Conservation (phyloP, 257 asterid species). For the Ocimum tenuiflorum region DNA sequence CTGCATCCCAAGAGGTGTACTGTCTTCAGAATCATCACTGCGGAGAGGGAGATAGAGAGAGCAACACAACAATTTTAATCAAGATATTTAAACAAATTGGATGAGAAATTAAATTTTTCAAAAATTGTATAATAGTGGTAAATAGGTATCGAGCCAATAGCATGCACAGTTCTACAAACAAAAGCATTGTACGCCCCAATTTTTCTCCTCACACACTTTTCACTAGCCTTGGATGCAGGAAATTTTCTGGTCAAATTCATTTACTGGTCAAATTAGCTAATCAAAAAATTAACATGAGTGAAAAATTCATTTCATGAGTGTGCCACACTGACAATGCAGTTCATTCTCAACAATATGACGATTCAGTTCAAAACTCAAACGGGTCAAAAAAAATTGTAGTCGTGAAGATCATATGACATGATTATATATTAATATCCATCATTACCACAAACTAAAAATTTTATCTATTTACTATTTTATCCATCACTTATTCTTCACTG, state of each 20-base stretch:
- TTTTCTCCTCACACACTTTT: neutral
- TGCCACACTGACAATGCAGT: too few relatives aligned
- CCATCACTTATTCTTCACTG: neutral
- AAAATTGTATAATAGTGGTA: neutral
- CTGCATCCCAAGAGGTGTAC: conserved; percentile 29
- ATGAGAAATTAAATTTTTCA: neutral
- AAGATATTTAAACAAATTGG: neutral
- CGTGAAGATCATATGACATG: too few relatives aligned
- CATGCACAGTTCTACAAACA: conserved; percentile 1
- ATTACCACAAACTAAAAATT: neutral
- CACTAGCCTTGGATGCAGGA: neutral
- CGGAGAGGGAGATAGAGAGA: conserved; percentile 20
- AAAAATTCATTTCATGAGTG: neutral
- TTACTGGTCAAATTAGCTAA: neutral
- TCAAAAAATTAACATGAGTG: neutral
- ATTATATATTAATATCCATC: too few relatives aligned
- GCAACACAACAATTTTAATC: neutral
- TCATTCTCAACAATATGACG: too few relatives aligned
- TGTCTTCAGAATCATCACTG: conserved; percentile 61
- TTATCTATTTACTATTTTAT: neutral
- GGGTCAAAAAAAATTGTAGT: too few relatives aligned
- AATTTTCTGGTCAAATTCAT: neutral
- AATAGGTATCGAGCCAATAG: neutral
- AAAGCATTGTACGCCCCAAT: neutral
- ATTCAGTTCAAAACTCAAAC: too few relatives aligned